Conservation (phyloP, 2,329 filamentous ascomycete species). For the Sclerotinia spermophila region DNA sequence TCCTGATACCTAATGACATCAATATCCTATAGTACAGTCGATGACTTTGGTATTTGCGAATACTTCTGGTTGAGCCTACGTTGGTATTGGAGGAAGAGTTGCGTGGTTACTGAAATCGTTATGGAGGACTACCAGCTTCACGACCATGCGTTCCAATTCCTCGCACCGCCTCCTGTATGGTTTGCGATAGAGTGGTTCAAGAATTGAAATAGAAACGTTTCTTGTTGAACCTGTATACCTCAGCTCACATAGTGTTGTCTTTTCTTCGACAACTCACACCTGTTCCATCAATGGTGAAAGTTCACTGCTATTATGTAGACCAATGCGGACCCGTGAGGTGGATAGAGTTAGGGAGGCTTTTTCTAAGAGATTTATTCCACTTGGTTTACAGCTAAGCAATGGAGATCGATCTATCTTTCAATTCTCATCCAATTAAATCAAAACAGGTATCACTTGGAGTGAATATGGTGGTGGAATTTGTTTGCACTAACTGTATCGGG, state of each 20-base stretch:
- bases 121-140: neutral
- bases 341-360: neutral
- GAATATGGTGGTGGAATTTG: neutral
- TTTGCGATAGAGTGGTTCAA: neutral
- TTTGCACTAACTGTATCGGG: neutral
- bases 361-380: neutral
- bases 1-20: neutral
- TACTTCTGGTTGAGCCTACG: neutral
- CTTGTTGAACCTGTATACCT: rapidly evolving
- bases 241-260: rapidly evolving
- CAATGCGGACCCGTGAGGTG: neutral
- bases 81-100: neutral
- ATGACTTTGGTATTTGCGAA: neutral
- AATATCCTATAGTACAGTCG: neutral
- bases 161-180: neutral
- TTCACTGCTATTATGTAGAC: too few relatives aligned
- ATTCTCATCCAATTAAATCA: neutral
- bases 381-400: neutral
- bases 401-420: rapidly evolving
- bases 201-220: neutral
- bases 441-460: neutral
- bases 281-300: neutral
- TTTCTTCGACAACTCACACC: neutral
- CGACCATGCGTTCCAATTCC: neutral
- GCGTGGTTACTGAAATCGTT: too few relatives aligned